Evolutionary conservation across 2,329 filamentous ascomycete genomes (phyloP).

Genomic region (Aureobasidium vineae): DNA sequence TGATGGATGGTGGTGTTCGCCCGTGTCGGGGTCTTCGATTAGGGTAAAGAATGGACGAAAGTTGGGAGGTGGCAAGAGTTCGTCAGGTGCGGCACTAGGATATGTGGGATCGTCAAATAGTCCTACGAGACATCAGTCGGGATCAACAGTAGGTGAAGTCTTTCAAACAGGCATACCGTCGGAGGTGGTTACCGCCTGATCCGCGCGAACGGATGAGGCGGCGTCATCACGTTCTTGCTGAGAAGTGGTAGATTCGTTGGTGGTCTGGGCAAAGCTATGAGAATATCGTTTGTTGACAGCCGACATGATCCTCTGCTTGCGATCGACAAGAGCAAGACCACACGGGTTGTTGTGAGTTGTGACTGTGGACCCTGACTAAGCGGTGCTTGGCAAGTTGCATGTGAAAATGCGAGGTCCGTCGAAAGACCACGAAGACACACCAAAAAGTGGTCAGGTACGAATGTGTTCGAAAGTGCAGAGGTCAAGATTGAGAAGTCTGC

Average conservation of each 20-base stretch:
- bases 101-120: conserved; percentile 22
- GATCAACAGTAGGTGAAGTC: not conserved
- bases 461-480: not conserved
- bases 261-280: conserved; percentile 9
- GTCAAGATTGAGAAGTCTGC: conserved; percentile 4
- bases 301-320: conserved; percentile 16
- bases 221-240: not conserved
- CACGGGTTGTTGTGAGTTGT: conserved; percentile 20
- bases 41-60: conserved; percentile 86
- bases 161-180: not conserved
- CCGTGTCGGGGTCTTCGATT: conserved; percentile 70
- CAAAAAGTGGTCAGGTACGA: too few relatives aligned
- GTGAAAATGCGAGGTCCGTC: conserved; percentile 8
- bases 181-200: conserved; percentile 1
- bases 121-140: not conserved
- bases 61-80: conserved; percentile 45
- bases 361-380: conserved; percentile 24
- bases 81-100: conserved; percentile 5
- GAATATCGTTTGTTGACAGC: conserved; percentile 13
- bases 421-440: not conserved
- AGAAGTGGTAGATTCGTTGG: not conserved
- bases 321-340: conserved; percentile 10
- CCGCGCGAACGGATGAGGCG: not conserved
- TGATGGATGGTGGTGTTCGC: conserved; percentile 75
- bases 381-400: conserved; percentile 21